phyloP scores from a whole-genome alignment of 148 eudicot species.

The Diospyros lotus region DNA sequence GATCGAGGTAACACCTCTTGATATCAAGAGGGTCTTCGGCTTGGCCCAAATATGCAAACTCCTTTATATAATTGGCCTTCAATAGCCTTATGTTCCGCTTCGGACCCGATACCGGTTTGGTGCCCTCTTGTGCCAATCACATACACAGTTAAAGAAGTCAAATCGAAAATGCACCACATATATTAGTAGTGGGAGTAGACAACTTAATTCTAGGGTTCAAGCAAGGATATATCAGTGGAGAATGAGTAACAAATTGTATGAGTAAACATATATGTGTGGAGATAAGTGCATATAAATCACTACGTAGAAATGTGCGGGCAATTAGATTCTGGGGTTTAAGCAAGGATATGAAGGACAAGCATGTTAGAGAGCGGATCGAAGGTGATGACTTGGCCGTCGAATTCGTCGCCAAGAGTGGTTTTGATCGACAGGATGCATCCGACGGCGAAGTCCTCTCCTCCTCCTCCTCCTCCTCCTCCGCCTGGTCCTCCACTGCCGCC shows the following conservation, averaged over 20 bases:
- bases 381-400: conserved; percentile 79
- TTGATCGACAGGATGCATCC: conserved; percentile 81
- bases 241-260: not conserved
- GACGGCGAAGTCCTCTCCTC: conserved; percentile 61
- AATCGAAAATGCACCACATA: not conserved
- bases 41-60: conserved; percentile 52
- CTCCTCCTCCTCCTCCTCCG: not conserved
- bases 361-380: conserved; percentile 74
- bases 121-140: conserved; percentile 39
- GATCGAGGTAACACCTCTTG: conserved; percentile 55
- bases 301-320: no score
- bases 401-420: conserved; percentile 87
- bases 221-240: not conserved
- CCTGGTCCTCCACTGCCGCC: no score
- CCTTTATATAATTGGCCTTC: conserved; percentile 72
- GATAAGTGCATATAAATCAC: not conserved
- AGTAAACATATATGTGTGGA: not conserved
- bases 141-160: conserved; percentile 38
- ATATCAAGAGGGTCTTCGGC: conserved; percentile 65
- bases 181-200: not conserved
- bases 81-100: conserved; percentile 69
- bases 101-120: conserved; percentile 50
- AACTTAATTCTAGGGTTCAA: conserved; percentile 7
- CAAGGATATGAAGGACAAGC: conserved; percentile 92
- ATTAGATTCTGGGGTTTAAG: no score